A percentile compares a stretch with the other conserved stretches of the same genome.
Conservation (phyloP, 1,139 yeast species). For the Taiozyma sp. region DNA sequence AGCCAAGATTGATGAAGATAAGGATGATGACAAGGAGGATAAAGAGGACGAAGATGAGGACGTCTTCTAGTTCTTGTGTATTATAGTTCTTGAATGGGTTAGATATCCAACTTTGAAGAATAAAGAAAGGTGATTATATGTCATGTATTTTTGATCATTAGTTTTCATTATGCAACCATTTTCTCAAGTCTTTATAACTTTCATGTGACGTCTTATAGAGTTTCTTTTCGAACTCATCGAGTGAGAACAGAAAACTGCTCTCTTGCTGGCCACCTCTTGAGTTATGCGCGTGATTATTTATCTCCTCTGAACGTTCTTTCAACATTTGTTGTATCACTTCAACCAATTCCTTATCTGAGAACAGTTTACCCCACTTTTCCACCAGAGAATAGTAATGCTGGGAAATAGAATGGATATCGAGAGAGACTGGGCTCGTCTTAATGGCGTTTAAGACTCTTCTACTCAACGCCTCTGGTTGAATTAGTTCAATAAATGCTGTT, state of each 20-base stretch:
- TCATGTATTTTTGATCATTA: constrained; percentile 1
- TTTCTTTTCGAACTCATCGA: constrained; percentile 71
- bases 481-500: constrained; percentile 59
- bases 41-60: constrained; percentile 26
- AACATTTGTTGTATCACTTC: constrained; percentile 48
- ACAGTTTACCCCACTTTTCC: constrained; percentile 69
- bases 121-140: neutral
- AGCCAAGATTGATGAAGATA: constrained; percentile 11
- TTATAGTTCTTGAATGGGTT: neutral
- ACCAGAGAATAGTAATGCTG: constrained; percentile 65
- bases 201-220: constrained; percentile 56
- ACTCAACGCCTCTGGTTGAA: constrained; percentile 63
- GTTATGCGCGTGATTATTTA: constrained; percentile 66
- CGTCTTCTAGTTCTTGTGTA: constrained; percentile 13
- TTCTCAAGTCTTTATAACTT: constrained; percentile 55
- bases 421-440: constrained; percentile 61
- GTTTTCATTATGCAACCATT: constrained; percentile 48
- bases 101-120: neutral
- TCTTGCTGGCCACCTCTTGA: constrained; percentile 33
- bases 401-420: constrained; percentile 65
- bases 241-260: constrained; percentile 48
- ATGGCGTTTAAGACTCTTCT: constrained; percentile 71
- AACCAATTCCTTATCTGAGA: constrained; percentile 58
- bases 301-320: constrained; percentile 59
- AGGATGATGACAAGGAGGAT: constrained; percentile 9